These are phyloP conservation scores for Westerdykella ornata DNA, from an alignment of 2,329 filamentous ascomycete species.

Conservation along the genomic window DNA sequence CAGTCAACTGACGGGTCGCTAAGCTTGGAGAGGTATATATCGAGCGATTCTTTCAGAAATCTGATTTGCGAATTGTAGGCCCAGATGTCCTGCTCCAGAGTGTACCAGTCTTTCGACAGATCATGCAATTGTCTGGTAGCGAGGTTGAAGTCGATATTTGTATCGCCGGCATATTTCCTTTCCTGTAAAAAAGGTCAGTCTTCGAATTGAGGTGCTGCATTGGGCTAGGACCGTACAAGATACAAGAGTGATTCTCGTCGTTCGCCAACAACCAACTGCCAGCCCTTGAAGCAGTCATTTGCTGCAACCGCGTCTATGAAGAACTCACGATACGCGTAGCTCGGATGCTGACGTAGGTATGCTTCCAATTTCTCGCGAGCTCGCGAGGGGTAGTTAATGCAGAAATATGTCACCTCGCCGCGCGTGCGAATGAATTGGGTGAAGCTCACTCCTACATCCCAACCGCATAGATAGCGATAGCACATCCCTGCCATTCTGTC, in stretches of 20 bases:
- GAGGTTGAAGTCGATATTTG: slow-evolving; percentile 8
- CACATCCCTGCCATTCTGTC: slow-evolving; percentile 7
- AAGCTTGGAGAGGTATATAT: slow-evolving; percentile 3
- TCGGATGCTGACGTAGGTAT: slow-evolving; percentile 5
- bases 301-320: slow-evolving; percentile 16
- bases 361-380: slow-evolving; percentile 8
- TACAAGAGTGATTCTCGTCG: slow-evolving; percentile 10
- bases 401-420: slow-evolving; percentile 13
- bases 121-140: slow-evolving; percentile 14
- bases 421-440: slow-evolving; percentile 13
- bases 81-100: slow-evolving; percentile 14
- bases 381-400: slow-evolving; percentile 15
- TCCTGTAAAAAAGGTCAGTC: slow-evolving; percentile 5
- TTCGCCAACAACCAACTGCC: slow-evolving; percentile 14
- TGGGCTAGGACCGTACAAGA: slow-evolving; percentile 5
- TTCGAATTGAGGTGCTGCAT: neutral
- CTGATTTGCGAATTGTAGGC: slow-evolving; percentile 12
- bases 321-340: slow-evolving; percentile 12
- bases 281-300: slow-evolving; percentile 16
- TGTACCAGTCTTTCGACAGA: slow-evolving; percentile 17
- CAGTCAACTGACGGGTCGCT: slow-evolving; percentile 3
- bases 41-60: slow-evolving; percentile 13
- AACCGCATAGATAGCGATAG: slow-evolving; percentile 20
- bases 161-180: slow-evolving; percentile 4
- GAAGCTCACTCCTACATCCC: slow-evolving; percentile 15